Evolutionary conservation across 768 basidiomycete genomes (phyloP).

Genomic region (Sutorius australiensis): DNA sequence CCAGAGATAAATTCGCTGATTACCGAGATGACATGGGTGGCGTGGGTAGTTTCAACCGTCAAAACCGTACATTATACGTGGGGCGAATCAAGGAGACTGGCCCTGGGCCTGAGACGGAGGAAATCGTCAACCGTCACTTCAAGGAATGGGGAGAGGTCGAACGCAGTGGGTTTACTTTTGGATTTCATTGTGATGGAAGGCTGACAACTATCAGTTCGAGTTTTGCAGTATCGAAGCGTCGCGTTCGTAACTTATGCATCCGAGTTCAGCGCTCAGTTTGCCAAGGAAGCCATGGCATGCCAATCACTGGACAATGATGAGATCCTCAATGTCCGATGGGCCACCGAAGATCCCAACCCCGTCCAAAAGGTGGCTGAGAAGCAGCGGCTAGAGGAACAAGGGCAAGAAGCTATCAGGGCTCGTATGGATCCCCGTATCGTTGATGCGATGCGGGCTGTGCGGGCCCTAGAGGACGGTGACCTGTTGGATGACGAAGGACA

Average conservation of each 20-base stretch:
- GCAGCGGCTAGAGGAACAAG: slow-evolving; percentile 74
- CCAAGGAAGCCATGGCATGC: slow-evolving; percentile 98
- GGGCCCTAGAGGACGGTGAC: slow-evolving; percentile 83
- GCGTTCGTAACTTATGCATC: slow-evolving; percentile 94
- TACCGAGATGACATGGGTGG: slow-evolving; percentile 99
- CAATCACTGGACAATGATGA: slow-evolving; percentile 97
- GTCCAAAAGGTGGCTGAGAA: slow-evolving; percentile 84
- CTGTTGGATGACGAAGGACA: slow-evolving; percentile 36
- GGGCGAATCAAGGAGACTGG: slow-evolving; percentile 93
- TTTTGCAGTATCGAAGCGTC: slow-evolving; percentile 90
- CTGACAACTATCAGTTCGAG: slow-evolving; percentile 55
- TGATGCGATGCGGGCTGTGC: slow-evolving; percentile 80
- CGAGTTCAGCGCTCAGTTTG: slow-evolving; percentile 88
- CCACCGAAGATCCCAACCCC: slow-evolving; percentile 98
- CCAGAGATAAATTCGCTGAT: slow-evolving; percentile 93
- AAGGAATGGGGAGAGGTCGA: slow-evolving; percentile 95
- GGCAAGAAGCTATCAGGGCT: slow-evolving; percentile 81
- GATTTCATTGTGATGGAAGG: background rate
- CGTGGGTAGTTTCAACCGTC: slow-evolving; percentile 92
- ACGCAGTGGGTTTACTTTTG: slow-evolving; percentile 57
- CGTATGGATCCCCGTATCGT: slow-evolving; percentile 85
- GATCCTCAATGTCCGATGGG: slow-evolving; percentile 98
- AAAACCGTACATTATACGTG: slow-evolving; percentile 93
- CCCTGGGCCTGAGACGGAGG: slow-evolving; percentile 84
- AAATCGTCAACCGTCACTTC: slow-evolving; percentile 87